Base-by-base conservation (phyloP, 768 basidiomycete genomes). In the Tylopilus rubrobrunneus region DNA sequence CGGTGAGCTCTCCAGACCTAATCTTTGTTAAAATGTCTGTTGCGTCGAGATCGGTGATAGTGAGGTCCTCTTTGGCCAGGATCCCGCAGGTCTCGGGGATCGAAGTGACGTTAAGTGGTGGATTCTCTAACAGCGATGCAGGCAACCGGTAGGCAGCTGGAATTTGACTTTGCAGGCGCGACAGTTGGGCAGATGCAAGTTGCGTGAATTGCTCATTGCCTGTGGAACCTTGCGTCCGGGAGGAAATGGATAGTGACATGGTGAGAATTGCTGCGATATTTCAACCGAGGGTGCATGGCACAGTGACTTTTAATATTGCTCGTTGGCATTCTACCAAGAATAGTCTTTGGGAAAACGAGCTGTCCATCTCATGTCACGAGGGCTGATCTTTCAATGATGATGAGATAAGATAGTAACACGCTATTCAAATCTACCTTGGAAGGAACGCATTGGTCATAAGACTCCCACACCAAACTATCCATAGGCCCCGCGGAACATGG, bases 31-130 rank as follows among this genome's bases (percentile, higher is more conserved):
- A 46, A 27, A 76, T 49, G 7, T 58, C 66, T 15, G 71, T 74
- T 17, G 74, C 73, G 39, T 76, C 75, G 3, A 71, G 62, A 12
- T 64, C 61, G 4, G 74, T 74, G 4, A 74, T 67, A 6, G 62
- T 62, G 29, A 74, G 55, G 52, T 74, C 72, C 40, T 67, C 52
- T n/a, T 56, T 25, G 1, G 64, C 63, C 50, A 74, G 58, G 2
- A 74, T 56, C 10, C 71, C 73, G 14, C 63, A 71, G 11, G 62
- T 60, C 29, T 59, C 59, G 0, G 73, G 72, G 7, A 74, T 67
- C 11, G 49, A 49, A 4, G 67, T 69, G 17, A 74, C 73, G 37
- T 74, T 63, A 49, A 70, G 62, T 6, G 66, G 67, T 23, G 61
- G 61, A 15, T 55, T 50, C 5, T 65, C 59, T 5, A 67, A 56